These are phyloP conservation scores for Melanogaster broomeanus DNA, from an alignment of 768 basidiomycete genomes.

Conservation along the genomic window DNA sequence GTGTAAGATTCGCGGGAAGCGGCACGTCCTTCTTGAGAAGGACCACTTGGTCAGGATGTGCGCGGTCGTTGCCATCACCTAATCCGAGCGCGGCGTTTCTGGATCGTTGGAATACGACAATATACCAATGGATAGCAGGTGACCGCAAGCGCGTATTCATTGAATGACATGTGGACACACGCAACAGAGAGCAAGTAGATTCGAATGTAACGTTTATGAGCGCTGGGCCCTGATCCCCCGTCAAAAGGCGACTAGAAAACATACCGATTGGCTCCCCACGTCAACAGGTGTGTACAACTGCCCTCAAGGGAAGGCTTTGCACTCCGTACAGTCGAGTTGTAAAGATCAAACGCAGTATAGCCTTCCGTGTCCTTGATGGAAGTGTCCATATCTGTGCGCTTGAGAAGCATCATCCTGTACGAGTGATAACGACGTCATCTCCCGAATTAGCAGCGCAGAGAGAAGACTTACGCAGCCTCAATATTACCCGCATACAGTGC, in stretches of 20 bases:
- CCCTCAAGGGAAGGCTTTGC: conserved; percentile 56
- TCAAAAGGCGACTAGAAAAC: conserved; percentile 3
- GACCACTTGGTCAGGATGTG: conserved; percentile 74
- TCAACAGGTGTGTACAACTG: conserved; percentile 62
- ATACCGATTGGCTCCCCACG: conserved; percentile 85
- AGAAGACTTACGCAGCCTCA: conserved; percentile 57
- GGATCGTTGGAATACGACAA: not conserved
- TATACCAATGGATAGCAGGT: too few species aligned
- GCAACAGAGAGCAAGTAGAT: not conserved
- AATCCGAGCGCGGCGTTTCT: conserved; percentile 90
- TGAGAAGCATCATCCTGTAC: conserved; percentile 70
- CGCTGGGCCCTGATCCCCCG: not conserved
- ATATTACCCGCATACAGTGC: conserved; percentile 82
- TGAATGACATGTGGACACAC: not conserved
- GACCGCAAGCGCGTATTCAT: too few species aligned
- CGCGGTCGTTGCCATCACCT: conserved; percentile 76
- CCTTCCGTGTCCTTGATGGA: conserved; percentile 83
- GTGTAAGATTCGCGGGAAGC: conserved; percentile 12
- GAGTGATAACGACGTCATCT: conserved; percentile 19
- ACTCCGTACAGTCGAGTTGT: conserved; percentile 83
- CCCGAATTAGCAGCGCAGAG: not conserved
- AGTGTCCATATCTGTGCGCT: conserved; percentile 70
- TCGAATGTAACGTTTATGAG: not conserved
- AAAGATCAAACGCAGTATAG: conserved; percentile 89
- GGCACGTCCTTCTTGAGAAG: conserved; percentile 34